Conservation (phyloP, 305 asterid species). For the Salvia sclarea region DNA sequence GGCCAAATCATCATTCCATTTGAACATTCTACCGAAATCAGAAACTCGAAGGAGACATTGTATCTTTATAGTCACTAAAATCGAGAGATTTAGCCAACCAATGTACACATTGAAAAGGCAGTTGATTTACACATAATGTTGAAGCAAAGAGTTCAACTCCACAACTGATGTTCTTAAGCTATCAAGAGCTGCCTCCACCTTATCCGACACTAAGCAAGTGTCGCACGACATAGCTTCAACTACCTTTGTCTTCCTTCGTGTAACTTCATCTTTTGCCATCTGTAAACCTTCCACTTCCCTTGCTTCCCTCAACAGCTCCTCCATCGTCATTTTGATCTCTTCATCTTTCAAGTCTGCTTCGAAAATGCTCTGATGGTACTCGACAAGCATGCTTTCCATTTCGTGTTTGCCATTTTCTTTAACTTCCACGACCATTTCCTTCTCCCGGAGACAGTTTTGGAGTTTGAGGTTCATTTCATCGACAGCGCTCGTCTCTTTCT, state of each 20-base stretch:
- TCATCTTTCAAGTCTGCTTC: conserved; percentile 68
- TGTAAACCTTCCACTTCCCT: conserved; percentile 42
- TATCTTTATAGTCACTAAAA: not conserved
- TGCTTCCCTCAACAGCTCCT: conserved; percentile 48
- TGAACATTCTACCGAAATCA: too few species aligned
- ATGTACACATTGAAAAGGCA: not conserved
- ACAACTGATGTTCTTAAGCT: conserved; percentile 47
- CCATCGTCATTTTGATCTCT: conserved; percentile 54
- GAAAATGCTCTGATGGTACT: conserved; percentile 59
- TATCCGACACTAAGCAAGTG: conserved; percentile 53
- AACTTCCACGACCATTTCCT: conserved; percentile 57
- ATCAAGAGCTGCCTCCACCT: conserved; percentile 65
- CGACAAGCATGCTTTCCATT: conserved; percentile 55
- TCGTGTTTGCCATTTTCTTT: conserved; percentile 54
- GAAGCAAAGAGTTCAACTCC: conserved; percentile 56
- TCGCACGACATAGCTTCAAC: conserved; percentile 47
- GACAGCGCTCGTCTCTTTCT: conserved; percentile 35
- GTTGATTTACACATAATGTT: conserved; percentile 23
- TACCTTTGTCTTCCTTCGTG: conserved; percentile 45
- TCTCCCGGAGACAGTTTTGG: conserved; percentile 49
- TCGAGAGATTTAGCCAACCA: not conserved
- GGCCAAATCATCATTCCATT: too few species aligned
- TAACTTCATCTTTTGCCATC: conserved; percentile 44
- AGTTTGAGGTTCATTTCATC: conserved; percentile 59
- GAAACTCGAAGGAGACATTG: too few species aligned